These are phyloP conservation scores for Cladorrhinum samala DNA, from an alignment of 495 filamentous ascomycete genomes.

Conservation along the genomic window DNA sequence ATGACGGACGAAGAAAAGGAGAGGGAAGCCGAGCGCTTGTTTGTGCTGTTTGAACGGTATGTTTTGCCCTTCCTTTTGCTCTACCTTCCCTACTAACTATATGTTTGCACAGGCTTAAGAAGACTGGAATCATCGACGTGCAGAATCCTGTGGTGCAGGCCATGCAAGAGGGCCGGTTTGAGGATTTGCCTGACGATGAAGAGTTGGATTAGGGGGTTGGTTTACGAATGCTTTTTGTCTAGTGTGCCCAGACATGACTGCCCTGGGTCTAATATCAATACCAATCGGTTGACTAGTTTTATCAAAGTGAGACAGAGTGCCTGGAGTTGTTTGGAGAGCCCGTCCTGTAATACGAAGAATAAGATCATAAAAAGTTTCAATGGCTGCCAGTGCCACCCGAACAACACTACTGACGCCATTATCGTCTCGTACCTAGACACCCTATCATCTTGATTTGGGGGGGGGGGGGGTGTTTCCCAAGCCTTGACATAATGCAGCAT, in stretches of 20 bases:
- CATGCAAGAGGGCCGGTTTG: slow-evolving; percentile 67
- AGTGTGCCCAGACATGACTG: background rate
- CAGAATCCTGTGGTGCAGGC: slow-evolving; percentile 82
- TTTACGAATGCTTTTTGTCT: background rate
- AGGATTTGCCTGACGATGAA: slow-evolving; percentile 55
- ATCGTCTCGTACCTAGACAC: no score
- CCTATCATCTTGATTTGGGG: no score
- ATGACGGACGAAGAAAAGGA: slow-evolving; percentile 94
- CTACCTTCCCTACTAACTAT: background rate
- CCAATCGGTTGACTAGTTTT: no score
- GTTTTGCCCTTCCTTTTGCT: no score
- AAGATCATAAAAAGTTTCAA: no score
- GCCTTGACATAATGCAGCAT: no score
- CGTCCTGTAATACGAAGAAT: no score
- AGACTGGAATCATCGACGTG: slow-evolving; percentile 75
- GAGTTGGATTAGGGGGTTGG: background rate
- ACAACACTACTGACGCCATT: no score
- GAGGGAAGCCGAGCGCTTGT: slow-evolving; percentile 83
- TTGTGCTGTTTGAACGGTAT: slow-evolving; percentile 91
- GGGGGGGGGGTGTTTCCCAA: no score
- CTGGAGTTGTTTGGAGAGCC: no score
- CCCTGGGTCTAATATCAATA: background rate
- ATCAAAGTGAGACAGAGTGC: no score
- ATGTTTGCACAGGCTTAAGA: slow-evolving; percentile 54
- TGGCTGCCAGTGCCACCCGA: no score